phyloP scores from a whole-genome alignment of 2,329 filamentous ascomycete genomes.

The Fonsecaea monophora region DNA sequence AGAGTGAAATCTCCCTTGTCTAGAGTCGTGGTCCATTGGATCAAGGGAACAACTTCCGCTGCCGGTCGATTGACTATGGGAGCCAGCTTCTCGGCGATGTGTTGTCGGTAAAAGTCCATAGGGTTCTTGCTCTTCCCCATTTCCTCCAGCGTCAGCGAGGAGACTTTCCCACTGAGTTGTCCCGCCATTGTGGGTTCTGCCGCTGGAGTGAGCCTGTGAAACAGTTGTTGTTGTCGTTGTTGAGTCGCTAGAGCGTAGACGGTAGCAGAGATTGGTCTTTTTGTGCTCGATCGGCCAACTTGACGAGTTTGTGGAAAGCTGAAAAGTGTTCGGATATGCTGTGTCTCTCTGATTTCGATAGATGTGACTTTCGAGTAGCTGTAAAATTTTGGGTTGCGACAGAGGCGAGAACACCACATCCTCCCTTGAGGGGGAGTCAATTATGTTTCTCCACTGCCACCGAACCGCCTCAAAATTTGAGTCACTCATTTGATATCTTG shows the following conservation, averaged over 20 bases:
- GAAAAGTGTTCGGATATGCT: background rate
- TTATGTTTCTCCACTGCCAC: constrained; percentile 23
- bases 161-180: constrained; percentile 23
- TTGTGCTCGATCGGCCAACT: background rate
- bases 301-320: background rate
- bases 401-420: constrained; percentile 22
- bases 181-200: constrained; percentile 27
- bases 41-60: constrained; percentile 48
- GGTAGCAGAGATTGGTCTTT: background rate
- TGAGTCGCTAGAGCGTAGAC: background rate
- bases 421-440: constrained; percentile 22
- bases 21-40: constrained; percentile 54
- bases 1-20: constrained; percentile 57
- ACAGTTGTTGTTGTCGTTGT: constrained; percentile 1
- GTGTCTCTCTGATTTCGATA: background rate
- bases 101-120: constrained; percentile 54
- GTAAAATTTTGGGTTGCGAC: background rate
- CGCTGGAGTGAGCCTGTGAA: constrained; percentile 11
- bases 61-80: constrained; percentile 49
- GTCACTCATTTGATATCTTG: constrained; percentile 32
- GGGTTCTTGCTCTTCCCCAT: constrained; percentile 50
- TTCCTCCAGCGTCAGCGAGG: constrained; percentile 46
- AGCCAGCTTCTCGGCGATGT: constrained; percentile 53
- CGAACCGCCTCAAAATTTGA: constrained; percentile 7
- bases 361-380: background rate